Evolutionary conservation across 306 rosid genomes (phyloP), one percentile per base, ranked within the genome.

Genomic region (Betula pendula): DNA sequence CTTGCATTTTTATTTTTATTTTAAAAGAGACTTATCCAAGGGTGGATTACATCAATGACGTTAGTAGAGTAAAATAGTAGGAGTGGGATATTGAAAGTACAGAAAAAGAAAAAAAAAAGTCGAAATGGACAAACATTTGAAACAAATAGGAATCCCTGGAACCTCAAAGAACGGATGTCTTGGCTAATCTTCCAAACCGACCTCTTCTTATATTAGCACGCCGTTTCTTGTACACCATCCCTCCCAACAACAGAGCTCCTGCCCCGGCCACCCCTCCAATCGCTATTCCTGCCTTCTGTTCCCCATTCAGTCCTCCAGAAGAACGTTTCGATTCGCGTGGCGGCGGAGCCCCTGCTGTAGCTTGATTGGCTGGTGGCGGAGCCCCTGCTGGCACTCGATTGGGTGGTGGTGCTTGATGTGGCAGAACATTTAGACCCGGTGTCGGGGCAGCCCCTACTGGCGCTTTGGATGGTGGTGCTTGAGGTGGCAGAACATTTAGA

Each of bases 251-350:
- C 19, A 84, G 50, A 81, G 80, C 49, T 22, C 68, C 83, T 50
- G 22, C 83, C 58, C 80, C 90, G 0, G 60, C 31, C 42, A 80
- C 24, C 70, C 80, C 85, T 79, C 83, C 90, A 8, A 82, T 58
- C 9, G 31, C 87, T 14, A 84, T 24, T 22, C 82, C 90, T 14
- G 83, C 85, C 80, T 87, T 87, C 47, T 84, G 82, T 45, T 85
- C 84, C 7, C 80, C 90, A 58, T 69, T 84, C 42, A 77, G 59
- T 70, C 82, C 86, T 22, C 83, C 40, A 6, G 74, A 74, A 24
- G 63, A 0, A 8, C 7, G n/a, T 4, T 20, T 15, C 1, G 58
- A 1, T 2, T 16, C 0, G 1, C 65, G n/a, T 0, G 52, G 2
- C 2, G 44, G 19, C 22, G 52, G 50, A 5, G 71, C 2, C 0